Base-by-base conservation (phyloP, 179 eudicot species). In the Actinidia chinensis region DNA sequence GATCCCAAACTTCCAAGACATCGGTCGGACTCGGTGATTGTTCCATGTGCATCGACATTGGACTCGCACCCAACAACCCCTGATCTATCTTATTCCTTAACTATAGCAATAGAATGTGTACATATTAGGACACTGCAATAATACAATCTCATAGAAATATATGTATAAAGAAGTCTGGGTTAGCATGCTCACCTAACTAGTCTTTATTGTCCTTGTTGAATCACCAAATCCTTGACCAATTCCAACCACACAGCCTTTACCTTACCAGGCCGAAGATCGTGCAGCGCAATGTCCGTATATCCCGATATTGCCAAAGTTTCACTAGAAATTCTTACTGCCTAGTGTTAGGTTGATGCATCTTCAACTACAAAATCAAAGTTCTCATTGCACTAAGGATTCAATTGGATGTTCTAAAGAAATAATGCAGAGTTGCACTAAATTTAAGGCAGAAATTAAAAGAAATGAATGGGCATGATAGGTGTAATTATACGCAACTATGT, bases 381-480 rank as follows among this genome's bases (percentile, higher is more conserved):
- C 85, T 88, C 92, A 48, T 88, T 88, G 89, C 91, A 88, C 76
- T 88, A 83, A 4, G 92, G 92, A 76, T 88, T 89, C 80, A 88
- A 68, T 70, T 83, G 79, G 78, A 88, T 89, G 85, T 71, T 83
- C 92, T 89, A 81, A 68, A 46, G 63, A 73, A 75, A 48, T 2
- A 17, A 13, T 6, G 44, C 65, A 46, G 56, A 58, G 33, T 72
- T 70, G 43, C 52, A 11, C 8, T 42, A 65, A n/a, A 75, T 20
- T 4, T 28, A 42, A 2, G 47, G 64, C 5, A 56, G 60, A 74
- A 70, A 14, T 10, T 28, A 28, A 28, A 28, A 28, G 33, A 74
- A 67, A 51, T 70, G 73, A 51, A 74, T 73, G 51, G 33, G 68
- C 52, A 63, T 54, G 4, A 28, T 28, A 28, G 33, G 33, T 28